Base-by-base conservation (phyloP, 148 eudicot species). In the Suaeda aralocaspica region DNA sequence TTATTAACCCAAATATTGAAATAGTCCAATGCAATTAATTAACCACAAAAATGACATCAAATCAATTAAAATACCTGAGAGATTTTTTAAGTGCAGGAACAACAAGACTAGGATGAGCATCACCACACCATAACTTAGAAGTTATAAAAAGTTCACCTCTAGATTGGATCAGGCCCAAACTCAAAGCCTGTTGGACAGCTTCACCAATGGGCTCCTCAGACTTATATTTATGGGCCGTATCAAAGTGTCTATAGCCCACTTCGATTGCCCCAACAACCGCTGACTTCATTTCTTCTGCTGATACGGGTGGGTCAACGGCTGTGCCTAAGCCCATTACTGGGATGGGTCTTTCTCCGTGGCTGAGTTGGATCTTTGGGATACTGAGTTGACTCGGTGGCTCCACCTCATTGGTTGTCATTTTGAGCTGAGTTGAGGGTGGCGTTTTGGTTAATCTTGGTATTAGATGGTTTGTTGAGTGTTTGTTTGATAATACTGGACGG, bases 141-240 rank as follows among this genome's bases (percentile, higher is more conserved):
- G 96, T 84, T 46, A 89, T 69, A 39, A 85, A 89, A 29, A 89
- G 36, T 22, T 89, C 91, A 16, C 84, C 85, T 13, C 96, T 84
- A 3, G 84, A 77, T 50, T 66, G 70, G 67, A 89, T 71, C 11
- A 89, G 63, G 31, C 89, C 86, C 51, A 64, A 64, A 15, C 25
- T 29, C 28, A 89, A 21, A 5, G 91, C 86, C 59, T 85, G 80
- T 51, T 48, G 58, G 24, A 83, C 63, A 3, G 83, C 89, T 9
- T 83, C 82, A 0, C 89, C 89, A 18, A 85, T 60, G 34, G 89
- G 80, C 74, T 62, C 49, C 78, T 87, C 90, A 0, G 88, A 73
- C 0, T 76, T 34, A 56, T 87, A 87, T 26, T 71, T 74, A 51
- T 51, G 79, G 64, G 90, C 90, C 44, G 88, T 84, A 56, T 87